Conservation (phyloP, 139 green algal genomes). For the Chlamydomonas schloesseri region DNA sequence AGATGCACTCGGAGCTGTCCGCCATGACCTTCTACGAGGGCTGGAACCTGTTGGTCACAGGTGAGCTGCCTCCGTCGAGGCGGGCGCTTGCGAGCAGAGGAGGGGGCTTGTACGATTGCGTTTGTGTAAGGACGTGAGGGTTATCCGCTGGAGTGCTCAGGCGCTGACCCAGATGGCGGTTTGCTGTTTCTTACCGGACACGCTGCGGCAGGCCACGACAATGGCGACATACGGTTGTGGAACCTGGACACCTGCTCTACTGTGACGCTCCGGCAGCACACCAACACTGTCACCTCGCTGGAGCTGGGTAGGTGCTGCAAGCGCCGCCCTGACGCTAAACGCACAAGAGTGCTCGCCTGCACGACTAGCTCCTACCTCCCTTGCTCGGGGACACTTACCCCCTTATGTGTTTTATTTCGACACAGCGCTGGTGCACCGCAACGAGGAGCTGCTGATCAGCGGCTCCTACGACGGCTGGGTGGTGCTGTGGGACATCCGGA, state of each 20-base stretch:
- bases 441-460: slow-evolving; percentile 64
- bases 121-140: too few species aligned
- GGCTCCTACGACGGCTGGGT: slow-evolving; percentile 68
- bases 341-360: too few species aligned
- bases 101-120: too few species aligned
- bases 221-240: slow-evolving; percentile 74
- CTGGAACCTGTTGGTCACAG: slow-evolving; percentile 65
- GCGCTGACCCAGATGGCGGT: too few species aligned
- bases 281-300: slow-evolving; percentile 69
- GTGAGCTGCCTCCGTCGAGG: slow-evolving; percentile 1
- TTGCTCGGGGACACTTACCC: too few species aligned
- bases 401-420: too few species aligned
- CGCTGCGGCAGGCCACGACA: slow-evolving; percentile 68
- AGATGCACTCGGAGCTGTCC: slow-evolving; percentile 64
- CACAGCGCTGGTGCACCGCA: slow-evolving; percentile 45
- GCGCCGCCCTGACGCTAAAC: too few species aligned
- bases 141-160: too few species aligned
- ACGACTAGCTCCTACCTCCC: too few species aligned
- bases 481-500: slow-evolving; percentile 73
- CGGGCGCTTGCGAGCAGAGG: neutral
- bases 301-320: neutral
- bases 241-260: slow-evolving; percentile 67
- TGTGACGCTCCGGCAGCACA: slow-evolving; percentile 58
- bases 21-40: slow-evolving; percentile 72
- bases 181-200: too few species aligned